phyloP scores from a whole-genome alignment of 768 basidiomycete genomes.

The Mrakia blollopis region DNA sequence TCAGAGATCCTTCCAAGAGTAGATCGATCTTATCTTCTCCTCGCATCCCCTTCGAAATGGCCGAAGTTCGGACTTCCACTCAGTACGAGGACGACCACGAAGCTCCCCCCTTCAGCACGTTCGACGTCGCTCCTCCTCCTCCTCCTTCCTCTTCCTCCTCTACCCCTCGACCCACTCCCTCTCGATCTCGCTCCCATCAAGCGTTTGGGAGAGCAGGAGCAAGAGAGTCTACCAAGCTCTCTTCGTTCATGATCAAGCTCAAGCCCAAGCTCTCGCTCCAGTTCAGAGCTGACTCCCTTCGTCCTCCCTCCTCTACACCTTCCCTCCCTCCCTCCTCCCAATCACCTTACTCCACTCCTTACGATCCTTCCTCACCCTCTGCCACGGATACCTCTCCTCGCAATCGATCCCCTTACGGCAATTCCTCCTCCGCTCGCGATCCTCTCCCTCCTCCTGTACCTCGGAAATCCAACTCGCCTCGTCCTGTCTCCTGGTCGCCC shows the following conservation, averaged over 20 bases:
- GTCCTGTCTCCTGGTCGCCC: slow-evolving; percentile 35
- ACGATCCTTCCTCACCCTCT: not conserved
- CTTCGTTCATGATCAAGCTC: slow-evolving; percentile 7
- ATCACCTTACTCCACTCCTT: not conserved
- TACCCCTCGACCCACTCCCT: not conserved
- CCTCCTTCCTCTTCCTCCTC: not conserved
- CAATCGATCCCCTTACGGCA: slow-evolving; percentile 50
- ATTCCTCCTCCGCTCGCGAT: not conserved
- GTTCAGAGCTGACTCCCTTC: slow-evolving; percentile 5
- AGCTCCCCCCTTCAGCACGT: not conserved
- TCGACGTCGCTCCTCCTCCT: not conserved
- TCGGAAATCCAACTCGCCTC: slow-evolving; percentile 1
- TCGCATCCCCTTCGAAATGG: not conserved
- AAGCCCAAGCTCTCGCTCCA: slow-evolving; percentile 10
- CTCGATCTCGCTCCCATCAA: not conserved
- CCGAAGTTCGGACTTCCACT: not conserved
- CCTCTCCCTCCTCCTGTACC: not conserved
- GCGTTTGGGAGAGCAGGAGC: not conserved
- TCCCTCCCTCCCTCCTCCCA: not conserved
- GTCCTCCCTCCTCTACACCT: not conserved
- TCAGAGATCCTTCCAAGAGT: no score
- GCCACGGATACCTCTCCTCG: slow-evolving; percentile 43
- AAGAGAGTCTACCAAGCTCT: not conserved
- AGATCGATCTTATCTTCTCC: no score
- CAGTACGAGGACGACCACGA: not conserved